Percentiles rank a stretch among this genome's conserved stretches.
Evolutionary conservation across 2,329 filamentous ascomycete species (phyloP).

Genomic region (Pleurostoma richardsiae): DNA sequence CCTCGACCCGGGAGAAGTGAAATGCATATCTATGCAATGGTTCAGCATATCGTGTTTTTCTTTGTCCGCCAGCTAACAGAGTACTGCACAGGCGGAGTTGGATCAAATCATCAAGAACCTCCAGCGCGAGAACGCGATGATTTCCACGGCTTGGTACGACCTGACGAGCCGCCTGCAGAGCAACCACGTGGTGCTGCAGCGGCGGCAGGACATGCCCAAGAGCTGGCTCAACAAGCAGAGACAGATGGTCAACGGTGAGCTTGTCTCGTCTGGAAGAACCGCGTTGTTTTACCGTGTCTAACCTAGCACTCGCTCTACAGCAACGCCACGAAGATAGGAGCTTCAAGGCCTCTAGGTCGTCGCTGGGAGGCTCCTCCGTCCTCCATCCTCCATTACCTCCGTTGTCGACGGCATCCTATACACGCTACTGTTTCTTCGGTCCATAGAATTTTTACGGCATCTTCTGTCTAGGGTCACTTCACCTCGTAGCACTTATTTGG

Average conservation of each 20-base stretch:
- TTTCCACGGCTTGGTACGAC: constrained; percentile 83
- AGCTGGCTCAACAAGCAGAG: constrained; percentile 85
- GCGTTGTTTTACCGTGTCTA: too few species aligned
- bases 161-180: constrained; percentile 73
- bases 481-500: too few species aligned
- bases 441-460: background rate
- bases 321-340: constrained; percentile 41
- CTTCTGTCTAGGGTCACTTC: too few species aligned
- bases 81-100: constrained; percentile 34
- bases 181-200: constrained; percentile 74
- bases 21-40: constrained; percentile 3
- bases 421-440: background rate
- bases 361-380: constrained; percentile 2
- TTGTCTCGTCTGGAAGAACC: background rate
- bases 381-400: background rate
- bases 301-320: constrained; percentile 16
- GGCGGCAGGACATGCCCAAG: constrained; percentile 68
- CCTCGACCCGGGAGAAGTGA: background rate
- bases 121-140: constrained; percentile 71
- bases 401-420: background rate
- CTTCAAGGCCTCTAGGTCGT: constrained; percentile 20
- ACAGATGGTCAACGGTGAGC: constrained; percentile 58
- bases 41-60: constrained; percentile 2
- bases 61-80: constrained; percentile 5
- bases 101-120: constrained; percentile 62